Evolutionary conservation across 1,284 basidiomycete species (phyloP).

Genomic region (Paramarasmius palmivorus): DNA sequence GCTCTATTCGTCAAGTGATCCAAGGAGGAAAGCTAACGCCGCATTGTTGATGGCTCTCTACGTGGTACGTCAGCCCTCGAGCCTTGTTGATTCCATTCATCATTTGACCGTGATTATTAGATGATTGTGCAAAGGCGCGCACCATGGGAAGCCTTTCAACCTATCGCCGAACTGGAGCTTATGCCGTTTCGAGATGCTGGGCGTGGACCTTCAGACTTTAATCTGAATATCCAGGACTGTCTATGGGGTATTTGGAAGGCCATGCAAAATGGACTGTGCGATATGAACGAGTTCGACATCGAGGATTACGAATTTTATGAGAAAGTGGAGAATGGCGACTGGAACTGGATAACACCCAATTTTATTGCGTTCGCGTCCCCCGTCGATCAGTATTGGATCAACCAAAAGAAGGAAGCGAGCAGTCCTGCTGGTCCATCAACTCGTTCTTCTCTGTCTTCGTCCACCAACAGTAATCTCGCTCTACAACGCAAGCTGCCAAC

Average conservation of each 20-base stretch:
- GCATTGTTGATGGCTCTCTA: conserved; percentile 92
- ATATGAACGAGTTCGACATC: conserved; percentile 89
- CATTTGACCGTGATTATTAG: conserved; percentile 41
- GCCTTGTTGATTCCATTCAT: conserved; percentile 13
- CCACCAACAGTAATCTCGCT: conserved; percentile 48
- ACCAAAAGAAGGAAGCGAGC: conserved; percentile 64
- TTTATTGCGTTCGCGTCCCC: conserved; percentile 98
- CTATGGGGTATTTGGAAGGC: conserved; percentile 97
- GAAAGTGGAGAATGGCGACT: conserved; percentile 95
- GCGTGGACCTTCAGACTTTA: conserved; percentile 90
- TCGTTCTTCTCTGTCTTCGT: conserved; percentile 30
- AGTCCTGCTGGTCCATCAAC: conserved; percentile 28
- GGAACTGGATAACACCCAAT: conserved; percentile 93
- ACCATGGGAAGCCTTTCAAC: conserved; percentile 96
- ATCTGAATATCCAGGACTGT: conserved; percentile 90
- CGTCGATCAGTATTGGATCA: conserved; percentile 77
- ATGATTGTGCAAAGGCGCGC: conserved; percentile 90
- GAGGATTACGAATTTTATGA: conserved; percentile 94
- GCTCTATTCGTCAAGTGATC: conserved; percentile 86
- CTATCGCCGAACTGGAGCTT: conserved; percentile 88
- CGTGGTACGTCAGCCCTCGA: conserved; percentile 54
- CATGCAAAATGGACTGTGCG: conserved; percentile 84
- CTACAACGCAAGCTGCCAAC: conserved; percentile 75
- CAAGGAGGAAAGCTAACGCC: conserved; percentile 90
- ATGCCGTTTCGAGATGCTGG: conserved; percentile 97